These are phyloP conservation scores for Alternaria hordeiaustralica DNA, from an alignment of 2,329 filamentous ascomycete genomes.

Conservation along the genomic window DNA sequence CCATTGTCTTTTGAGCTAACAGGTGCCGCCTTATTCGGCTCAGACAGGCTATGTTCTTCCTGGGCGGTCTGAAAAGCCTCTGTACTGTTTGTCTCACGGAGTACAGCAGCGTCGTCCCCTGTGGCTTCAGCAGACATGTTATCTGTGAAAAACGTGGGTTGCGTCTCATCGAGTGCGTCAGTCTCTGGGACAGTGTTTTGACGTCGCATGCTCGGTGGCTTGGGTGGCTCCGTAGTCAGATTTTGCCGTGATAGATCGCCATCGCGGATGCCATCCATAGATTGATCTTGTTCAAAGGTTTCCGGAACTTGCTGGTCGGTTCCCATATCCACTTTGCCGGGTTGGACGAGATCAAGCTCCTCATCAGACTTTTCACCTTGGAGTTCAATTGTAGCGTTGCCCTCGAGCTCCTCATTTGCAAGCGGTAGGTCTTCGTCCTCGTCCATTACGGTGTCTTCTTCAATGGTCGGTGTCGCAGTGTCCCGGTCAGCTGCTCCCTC, in stretches of 20 bases:
- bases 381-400: conserved; percentile 7
- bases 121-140: neutral
- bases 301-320: conserved; percentile 33
- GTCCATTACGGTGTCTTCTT: conserved; percentile 27
- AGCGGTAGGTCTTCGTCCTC: conserved; percentile 33
- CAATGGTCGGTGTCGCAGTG: conserved; percentile 3
- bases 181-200: conserved; percentile 43
- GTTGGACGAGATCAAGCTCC: conserved; percentile 15
- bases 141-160: conserved; percentile 33
- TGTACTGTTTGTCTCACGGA: conserved; percentile 27
- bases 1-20: conserved; percentile 22
- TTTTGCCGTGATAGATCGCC: neutral
- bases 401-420: conserved; percentile 17
- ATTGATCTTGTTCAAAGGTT: conserved; percentile 23
- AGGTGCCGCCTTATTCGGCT: conserved; percentile 18
- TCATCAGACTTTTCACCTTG: conserved; percentile 5
- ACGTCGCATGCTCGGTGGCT: conserved; percentile 24
- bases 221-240: neutral
- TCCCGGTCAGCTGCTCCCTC: conserved; percentile 14
- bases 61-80: conserved; percentile 44
- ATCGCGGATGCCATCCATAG: neutral
- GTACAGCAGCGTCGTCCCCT: neutral
- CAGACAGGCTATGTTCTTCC: conserved; percentile 45
- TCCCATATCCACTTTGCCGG: conserved; percentile 10
- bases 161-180: conserved; percentile 44